phyloP scores from a whole-genome alignment of 2,329 filamentous ascomycete genomes.

The Pseudopithomyces maydicus region DNA sequence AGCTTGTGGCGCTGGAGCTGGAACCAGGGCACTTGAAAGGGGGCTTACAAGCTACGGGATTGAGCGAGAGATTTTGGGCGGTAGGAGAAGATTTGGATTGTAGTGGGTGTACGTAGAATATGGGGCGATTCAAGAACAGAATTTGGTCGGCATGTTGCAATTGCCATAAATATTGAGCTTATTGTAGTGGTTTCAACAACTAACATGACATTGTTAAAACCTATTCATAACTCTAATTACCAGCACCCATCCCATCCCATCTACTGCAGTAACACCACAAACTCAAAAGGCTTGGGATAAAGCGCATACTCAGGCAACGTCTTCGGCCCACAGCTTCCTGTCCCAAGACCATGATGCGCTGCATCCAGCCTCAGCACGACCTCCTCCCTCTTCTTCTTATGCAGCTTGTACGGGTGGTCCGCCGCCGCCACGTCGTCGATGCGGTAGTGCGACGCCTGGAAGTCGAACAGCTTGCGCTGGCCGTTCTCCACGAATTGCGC shows the following conservation, averaged over 20 bases:
- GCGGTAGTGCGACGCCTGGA: constrained; percentile 61
- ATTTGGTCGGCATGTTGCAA: too few relatives aligned
- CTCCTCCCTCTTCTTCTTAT: constrained; percentile 58
- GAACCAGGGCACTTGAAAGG: constrained; percentile 44
- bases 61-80: constrained; percentile 31
- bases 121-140: too few relatives aligned
- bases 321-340: constrained; percentile 65
- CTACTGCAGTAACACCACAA: constrained; percentile 33
- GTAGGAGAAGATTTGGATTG: constrained; percentile 40
- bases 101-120: background rate
- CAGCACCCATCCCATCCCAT: background rate
- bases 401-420: constrained; percentile 67
- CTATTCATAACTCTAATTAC: too few relatives aligned
- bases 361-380: constrained; percentile 65
- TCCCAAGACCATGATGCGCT: constrained; percentile 67
- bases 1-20: constrained; percentile 51
- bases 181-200: too few relatives aligned
- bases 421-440: constrained; percentile 61
- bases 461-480: constrained; percentile 45
- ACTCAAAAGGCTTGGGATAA: constrained; percentile 45
- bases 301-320: constrained; percentile 49
- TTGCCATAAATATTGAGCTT: too few relatives aligned
- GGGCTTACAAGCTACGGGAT: constrained; percentile 18
- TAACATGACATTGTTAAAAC: too few relatives aligned
- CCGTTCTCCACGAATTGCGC: constrained; percentile 36